Evolutionary conservation across 805 yeast species (phyloP).

Genomic region (Sungouiella blattae): DNA sequence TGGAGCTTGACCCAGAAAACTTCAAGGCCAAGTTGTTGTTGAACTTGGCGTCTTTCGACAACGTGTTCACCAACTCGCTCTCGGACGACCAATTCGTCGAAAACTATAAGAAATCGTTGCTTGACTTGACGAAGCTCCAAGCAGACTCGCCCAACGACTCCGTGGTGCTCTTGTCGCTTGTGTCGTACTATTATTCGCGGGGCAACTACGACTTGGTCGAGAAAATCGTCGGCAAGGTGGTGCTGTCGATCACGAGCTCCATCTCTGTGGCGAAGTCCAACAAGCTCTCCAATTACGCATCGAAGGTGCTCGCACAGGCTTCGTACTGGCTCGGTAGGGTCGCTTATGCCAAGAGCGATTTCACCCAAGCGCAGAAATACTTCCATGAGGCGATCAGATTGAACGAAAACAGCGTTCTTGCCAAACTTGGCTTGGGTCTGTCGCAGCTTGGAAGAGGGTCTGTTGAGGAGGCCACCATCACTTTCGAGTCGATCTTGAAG

Average conservation of each 20-base stretch:
- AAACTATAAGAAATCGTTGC: constrained; percentile 58
- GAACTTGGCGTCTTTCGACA: constrained; percentile 65
- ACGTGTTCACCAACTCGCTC: constrained; percentile 52
- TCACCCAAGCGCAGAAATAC: constrained; percentile 63
- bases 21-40: constrained; percentile 62
- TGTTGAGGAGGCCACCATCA: constrained; percentile 77
- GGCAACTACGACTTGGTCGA: constrained; percentile 57
- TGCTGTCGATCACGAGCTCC: constrained; percentile 23
- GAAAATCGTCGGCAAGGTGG: constrained; percentile 51
- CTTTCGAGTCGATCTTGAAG: constrained; percentile 73
- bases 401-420: constrained; percentile 61
- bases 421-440: constrained; percentile 83
- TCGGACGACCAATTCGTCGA: constrained; percentile 60
- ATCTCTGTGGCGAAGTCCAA: constrained; percentile 11
- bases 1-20: constrained; percentile 60
- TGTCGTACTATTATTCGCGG: constrained; percentile 69
- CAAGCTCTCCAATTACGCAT: constrained; percentile 25
- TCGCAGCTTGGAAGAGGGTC: constrained; percentile 73
- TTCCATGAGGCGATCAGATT: constrained; percentile 70
- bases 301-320: constrained; percentile 33
- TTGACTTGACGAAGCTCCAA: constrained; percentile 37
- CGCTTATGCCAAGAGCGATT: constrained; percentile 56
- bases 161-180: constrained; percentile 61
- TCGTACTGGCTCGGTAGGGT: constrained; percentile 85
- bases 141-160: constrained; percentile 47